phyloP scores from a whole-genome alignment of 805 yeast species.

The Wickerhamiella sergipiensis region DNA sequence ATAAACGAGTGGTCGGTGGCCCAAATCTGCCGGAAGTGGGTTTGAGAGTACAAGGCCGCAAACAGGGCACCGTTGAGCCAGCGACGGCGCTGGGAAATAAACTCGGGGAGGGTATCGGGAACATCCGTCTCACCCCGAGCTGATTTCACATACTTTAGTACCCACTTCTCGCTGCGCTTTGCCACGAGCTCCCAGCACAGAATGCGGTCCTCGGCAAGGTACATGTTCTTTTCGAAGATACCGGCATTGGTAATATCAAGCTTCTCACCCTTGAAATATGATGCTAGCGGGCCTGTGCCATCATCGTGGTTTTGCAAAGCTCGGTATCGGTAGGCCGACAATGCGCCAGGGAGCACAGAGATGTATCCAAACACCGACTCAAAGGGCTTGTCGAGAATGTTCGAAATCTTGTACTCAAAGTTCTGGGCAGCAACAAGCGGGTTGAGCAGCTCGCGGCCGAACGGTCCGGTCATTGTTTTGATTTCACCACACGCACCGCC shows the following conservation, averaged over 20 bases:
- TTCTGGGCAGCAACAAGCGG: conserved; percentile 95
- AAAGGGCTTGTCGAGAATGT: conserved; percentile 88
- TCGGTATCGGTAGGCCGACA: conserved; percentile 79
- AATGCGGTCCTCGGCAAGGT: conserved; percentile 91
- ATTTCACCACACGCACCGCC: conserved; percentile 99
- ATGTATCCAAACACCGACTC: conserved; percentile 92
- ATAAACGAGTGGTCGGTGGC: conserved; percentile 48
- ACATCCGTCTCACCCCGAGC: conserved; percentile 94
- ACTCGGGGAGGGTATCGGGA: conserved; percentile 75
- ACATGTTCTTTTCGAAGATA: conserved; percentile 90
- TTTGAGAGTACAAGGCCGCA: conserved; percentile 78
- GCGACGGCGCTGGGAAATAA: conserved; percentile 82
- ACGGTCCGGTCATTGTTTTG: conserved; percentile 64
- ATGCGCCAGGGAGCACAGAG: conserved; percentile 91
- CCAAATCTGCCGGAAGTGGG: conserved; percentile 69
- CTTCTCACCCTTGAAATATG: conserved; percentile 86
- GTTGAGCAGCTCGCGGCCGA: conserved; percentile 43
- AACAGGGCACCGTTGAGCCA: conserved; percentile 97
- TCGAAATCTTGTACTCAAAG: conserved; percentile 92
- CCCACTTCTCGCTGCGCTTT: conserved; percentile 57
- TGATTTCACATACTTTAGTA: conserved; percentile 69
- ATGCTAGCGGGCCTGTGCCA: conserved; percentile 76
- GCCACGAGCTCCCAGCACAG: conserved; percentile 93
- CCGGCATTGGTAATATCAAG: conserved; percentile 59
- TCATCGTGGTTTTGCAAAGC: conserved; percentile 55